Base-by-base conservation (phyloP, 2,329 filamentous ascomycete genomes). In the Phyllachora maydis region DNA sequence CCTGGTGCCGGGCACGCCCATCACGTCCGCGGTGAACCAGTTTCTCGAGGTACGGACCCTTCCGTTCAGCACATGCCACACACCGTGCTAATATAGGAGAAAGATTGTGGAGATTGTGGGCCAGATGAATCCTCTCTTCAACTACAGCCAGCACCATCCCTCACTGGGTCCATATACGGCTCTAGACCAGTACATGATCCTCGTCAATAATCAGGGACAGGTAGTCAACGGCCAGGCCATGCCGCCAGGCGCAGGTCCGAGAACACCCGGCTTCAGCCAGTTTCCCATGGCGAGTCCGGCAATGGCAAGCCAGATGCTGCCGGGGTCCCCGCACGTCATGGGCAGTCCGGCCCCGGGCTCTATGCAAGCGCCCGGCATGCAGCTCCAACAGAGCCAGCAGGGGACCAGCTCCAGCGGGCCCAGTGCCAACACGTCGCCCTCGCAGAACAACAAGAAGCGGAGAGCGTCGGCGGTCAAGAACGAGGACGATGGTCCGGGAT, bases 331-430 rank as follows among this genome's bases (percentile, higher is more conserved):
- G 23, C 65, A 67, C 26, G 46, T 60, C 20, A n/a, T n/a, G n/a
- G 58, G 63, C 25, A 71, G 65, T 39, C 69, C 69, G 6, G 65
- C 64, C 11, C 58, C 61, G 9, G 65, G 60, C 10, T 54, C 60
- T 24, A 68, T 71, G 56, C 64, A 68, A 41, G 64, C 66, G 24
- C 67, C 67, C 12, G 54, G 55, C 30, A 74, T 74, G 68, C 64
- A 68, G 40, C 49, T 67, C 29, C 67, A 74, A 40, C 63, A 65
- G 32, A 73, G 67, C 39, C 68, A 73, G 40, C 69, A 74, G 39
- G 69, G 68, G 18, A 70, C 67, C 16, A 65, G 52, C 40, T 72
- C 67, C 7, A 67, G 63, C 39, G 68, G 65, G 2, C 65, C 66
- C 5, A 73, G 66, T 38, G 66, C 68, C 27, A 74, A 72, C 45